Base-by-base conservation (phyloP, 371 early-diverging fungal species). In the Parasitella parasitica region DNA sequence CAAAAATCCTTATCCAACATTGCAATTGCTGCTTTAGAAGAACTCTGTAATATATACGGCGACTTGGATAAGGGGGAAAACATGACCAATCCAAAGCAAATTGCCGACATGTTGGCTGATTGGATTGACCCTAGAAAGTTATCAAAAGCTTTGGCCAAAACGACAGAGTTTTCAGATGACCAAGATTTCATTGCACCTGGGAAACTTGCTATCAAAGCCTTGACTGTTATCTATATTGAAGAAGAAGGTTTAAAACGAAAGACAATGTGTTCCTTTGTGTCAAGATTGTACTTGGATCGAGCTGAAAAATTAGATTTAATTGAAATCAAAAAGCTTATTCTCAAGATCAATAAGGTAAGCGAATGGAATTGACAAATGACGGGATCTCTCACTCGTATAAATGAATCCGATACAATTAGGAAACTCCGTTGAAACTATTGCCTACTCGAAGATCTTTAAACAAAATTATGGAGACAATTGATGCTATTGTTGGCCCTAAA, bases 71-170 rank as follows among this genome's bases (percentile, higher is more conserved):
- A 72, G 41, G 71, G 75, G 55, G 76, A 82, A 38, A 60, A 58
- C 6, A 85, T 84, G 86, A 69, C 77, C 2, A 36, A 72, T 27
- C 88, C 88, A 18, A 30, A 69, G 3, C 84, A 80, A 27, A 83
- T 88, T 32, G 70, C 80, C 0, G 82, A 83, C 12, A 85, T 84
- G 69, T 41, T 88, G 52, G 74, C 81, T 18, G 85, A 86, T 57
- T 88, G 86, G 86, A 82, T 77, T 0, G 84, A 86, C 57, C 80
- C 83, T 12, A 71, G 77, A 51, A 80, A 81, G 60, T 53, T 87
- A 6, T 71, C 65, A 43, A 58, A 70, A 3, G 4, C 6, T 32
- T 6, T 4, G 6, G 32, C 11, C 11, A 32, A 32, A 32, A 6
- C 11, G 11, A 11, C 32, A 11, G 16, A 39, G n/a, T 8, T 24